phyloP scores from a whole-genome alignment of 2,329 filamentous ascomycete genomes.

The Sarocladium oryzae region DNA sequence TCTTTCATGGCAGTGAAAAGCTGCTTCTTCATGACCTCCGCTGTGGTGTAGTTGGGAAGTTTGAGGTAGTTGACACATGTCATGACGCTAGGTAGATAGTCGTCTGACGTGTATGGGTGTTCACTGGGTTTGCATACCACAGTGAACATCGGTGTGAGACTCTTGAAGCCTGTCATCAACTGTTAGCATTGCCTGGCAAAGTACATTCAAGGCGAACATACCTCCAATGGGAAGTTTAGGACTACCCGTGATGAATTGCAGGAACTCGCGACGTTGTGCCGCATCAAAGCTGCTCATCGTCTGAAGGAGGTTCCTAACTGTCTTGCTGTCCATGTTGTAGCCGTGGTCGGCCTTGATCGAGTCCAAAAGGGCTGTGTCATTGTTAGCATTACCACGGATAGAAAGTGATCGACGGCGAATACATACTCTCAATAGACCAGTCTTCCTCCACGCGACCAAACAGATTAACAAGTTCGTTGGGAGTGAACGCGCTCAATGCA shows the following conservation, averaged over 20 bases:
- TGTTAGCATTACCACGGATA: constrained; percentile 13
- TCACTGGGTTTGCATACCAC: constrained; percentile 99
- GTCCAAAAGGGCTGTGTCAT: constrained; percentile 75
- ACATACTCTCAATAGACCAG: constrained; percentile 94
- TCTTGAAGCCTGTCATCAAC: constrained; percentile 72
- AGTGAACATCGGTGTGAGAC: constrained; percentile 95
- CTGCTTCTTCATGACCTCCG: constrained; percentile 71
- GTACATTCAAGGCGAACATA: constrained; percentile 38
- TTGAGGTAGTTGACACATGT: constrained; percentile 99
- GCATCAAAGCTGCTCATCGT: constrained; percentile 82
- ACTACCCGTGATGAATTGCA: constrained; percentile 97
- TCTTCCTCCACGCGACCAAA: constrained; percentile 93
- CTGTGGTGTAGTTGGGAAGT: constrained; percentile 82
- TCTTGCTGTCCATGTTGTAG: constrained; percentile 97
- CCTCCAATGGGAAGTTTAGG: constrained; percentile 97
- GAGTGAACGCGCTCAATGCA: constrained; percentile 86
- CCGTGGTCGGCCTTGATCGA: constrained; percentile 98
- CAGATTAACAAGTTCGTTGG: constrained; percentile 87
- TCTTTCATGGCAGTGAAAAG: constrained; percentile 84
- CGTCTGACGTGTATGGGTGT: constrained; percentile 84
- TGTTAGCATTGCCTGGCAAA: constrained; percentile 24
- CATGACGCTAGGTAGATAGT: constrained; percentile 99
- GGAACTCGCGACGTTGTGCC: constrained; percentile 78
- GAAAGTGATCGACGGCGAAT: constrained; percentile 2
- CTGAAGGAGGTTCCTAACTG: constrained; percentile 85